These are phyloP conservation scores for Thoreauomyces humboldtii DNA, from an alignment of 192 early-diverging fungal species.

Conservation along the genomic window DNA sequence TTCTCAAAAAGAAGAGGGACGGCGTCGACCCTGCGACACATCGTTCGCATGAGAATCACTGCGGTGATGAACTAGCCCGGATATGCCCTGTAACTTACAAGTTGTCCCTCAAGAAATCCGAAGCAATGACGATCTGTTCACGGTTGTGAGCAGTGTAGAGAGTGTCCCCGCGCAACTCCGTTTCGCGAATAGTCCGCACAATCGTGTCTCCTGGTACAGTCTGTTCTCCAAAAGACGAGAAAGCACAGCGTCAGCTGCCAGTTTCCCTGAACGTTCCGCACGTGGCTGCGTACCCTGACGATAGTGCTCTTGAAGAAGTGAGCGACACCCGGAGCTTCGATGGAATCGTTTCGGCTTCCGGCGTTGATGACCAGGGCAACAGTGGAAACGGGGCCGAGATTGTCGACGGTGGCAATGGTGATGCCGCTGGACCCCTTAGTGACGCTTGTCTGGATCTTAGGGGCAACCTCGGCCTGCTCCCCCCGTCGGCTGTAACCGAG, in stretches of 20 bases:
- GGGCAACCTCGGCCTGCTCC: constrained; percentile 41
- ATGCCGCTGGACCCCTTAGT: constrained; percentile 35
- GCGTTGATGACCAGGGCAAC: constrained; percentile 85
- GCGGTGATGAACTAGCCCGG: too few relatives aligned
- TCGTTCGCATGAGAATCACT: too few relatives aligned
- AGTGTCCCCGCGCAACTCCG: constrained; percentile 85
- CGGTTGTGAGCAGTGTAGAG: constrained; percentile 77
- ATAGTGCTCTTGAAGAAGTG: constrained; percentile 89
- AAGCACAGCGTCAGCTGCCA: too few relatives aligned
- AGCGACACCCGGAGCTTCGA: constrained; percentile 73
- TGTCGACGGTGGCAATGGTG: constrained; percentile 64
- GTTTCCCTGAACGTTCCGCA: too few relatives aligned
- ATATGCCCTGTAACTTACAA: constrained; percentile 75
- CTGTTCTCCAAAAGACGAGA: too few relatives aligned
- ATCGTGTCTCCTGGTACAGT: constrained; percentile 79
- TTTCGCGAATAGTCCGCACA: constrained; percentile 83
- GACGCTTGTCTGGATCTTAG: constrained; percentile 33
- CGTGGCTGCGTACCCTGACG: constrained; percentile 83
- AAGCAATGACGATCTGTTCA: constrained; percentile 81
- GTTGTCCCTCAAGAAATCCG: constrained; percentile 88
- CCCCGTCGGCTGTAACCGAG: constrained; percentile 42
- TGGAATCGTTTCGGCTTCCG: constrained; percentile 81
- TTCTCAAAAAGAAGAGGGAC: constrained; percentile 70
- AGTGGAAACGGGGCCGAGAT: constrained; percentile 67
- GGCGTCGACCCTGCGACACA: constrained; percentile 72